Evolutionary conservation across 805 yeast genomes (phyloP).

Genomic region (Zygotorulaspora sp.): DNA sequence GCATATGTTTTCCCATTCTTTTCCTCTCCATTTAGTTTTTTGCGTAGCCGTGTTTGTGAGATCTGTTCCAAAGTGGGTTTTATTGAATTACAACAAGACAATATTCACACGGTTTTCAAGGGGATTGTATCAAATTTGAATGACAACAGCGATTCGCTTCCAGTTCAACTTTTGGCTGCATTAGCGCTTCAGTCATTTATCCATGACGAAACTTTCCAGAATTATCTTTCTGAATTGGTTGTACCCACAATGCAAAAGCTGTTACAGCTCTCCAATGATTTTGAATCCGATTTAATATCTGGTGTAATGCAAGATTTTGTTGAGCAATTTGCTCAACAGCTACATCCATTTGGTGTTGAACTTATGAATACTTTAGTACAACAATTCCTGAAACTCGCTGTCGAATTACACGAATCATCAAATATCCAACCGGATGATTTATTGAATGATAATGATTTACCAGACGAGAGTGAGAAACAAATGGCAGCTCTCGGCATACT

Average conservation of each 20-base stretch:
- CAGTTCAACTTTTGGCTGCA: constrained; percentile 80
- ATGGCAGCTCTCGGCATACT: constrained; percentile 79
- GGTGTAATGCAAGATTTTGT: constrained; percentile 95
- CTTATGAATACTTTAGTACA: constrained; percentile 57
- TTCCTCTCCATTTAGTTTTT: constrained; percentile 53
- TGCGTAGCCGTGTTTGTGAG: constrained; percentile 73
- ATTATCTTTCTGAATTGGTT: constrained; percentile 61
- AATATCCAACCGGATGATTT: constrained; percentile 41
- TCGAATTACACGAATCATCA: constrained; percentile 62
- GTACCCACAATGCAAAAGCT: constrained; percentile 79
- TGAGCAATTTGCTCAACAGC: constrained; percentile 77
- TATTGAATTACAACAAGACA: constrained; percentile 45
- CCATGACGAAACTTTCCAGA: constrained; percentile 58
- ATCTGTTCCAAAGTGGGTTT: constrained; percentile 60
- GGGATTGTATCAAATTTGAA: constrained; percentile 44
- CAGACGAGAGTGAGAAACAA: constrained; percentile 59
- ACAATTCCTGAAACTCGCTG: constrained; percentile 68
- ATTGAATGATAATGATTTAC: constrained; percentile 34
- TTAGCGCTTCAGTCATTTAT: constrained; percentile 79
- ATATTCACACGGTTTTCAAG: constrained; percentile 39
- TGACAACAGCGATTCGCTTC: constrained; percentile 47
- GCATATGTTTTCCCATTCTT: constrained; percentile 70
- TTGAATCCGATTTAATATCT: constrained; percentile 82
- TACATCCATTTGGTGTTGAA: constrained; percentile 86
- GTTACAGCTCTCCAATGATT: constrained; percentile 65